Evolutionary conservation across 148 eudicot genomes (phyloP).

Genomic region (Tetragonia tetragonoides): DNA sequence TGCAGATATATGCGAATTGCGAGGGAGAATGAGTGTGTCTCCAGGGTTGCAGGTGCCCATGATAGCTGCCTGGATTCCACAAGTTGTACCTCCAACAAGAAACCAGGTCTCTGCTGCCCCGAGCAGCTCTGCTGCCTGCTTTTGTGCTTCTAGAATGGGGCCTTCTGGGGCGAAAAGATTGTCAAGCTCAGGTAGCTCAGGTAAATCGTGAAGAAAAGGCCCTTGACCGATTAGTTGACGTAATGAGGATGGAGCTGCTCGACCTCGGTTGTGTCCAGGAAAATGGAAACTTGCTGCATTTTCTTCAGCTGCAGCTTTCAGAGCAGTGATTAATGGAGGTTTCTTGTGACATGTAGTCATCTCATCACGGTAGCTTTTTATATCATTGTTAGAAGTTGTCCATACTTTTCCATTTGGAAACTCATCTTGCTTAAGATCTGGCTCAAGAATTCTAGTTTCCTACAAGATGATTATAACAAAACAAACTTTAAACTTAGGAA

Average conservation of each 20-base stretch:
- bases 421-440: constrained; percentile 20
- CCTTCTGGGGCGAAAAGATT: constrained; percentile 68
- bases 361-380: constrained; percentile 6
- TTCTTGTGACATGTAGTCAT: constrained; percentile 10
- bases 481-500: not conserved
- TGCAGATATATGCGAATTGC: constrained; percentile 70
- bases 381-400: constrained; percentile 9
- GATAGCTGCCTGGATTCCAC: constrained; percentile 78
- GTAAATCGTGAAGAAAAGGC: constrained; percentile 61
- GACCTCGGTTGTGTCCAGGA: constrained; percentile 86
- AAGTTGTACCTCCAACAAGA: constrained; percentile 90
- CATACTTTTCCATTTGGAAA: not conserved
- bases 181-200: constrained; percentile 72
- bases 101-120: constrained; percentile 90
- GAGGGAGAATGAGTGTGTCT: constrained; percentile 68
- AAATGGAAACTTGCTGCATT: constrained; percentile 76
- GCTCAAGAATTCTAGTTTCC: constrained; percentile 29
- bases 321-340: constrained; percentile 62
- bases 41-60: constrained; percentile 84
- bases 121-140: constrained; percentile 62
- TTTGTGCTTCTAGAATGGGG: constrained; percentile 66
- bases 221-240: constrained; percentile 50
- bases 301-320: constrained; percentile 56
- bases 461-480: constrained; percentile 14
- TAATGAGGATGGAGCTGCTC: constrained; percentile 66